Evolutionary conservation across 352 stramenopile genomes (phyloP), one percentile per base, ranked within the genome.

Genomic region (Phytophthora fragariaefolia): DNA sequence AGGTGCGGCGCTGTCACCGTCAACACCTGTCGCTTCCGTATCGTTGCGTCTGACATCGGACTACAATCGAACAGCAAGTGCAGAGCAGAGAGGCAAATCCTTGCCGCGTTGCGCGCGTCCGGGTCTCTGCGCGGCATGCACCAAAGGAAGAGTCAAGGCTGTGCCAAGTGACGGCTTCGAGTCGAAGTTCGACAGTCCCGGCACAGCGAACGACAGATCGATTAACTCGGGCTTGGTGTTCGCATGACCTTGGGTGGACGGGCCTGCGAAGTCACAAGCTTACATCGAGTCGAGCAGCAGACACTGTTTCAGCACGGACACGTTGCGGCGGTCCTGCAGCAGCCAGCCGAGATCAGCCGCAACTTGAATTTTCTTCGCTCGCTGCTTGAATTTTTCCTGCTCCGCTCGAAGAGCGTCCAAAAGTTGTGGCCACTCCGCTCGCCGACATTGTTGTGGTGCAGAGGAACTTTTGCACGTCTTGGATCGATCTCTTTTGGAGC

Each of bases 301-400:
- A 15, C 59, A 71, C 13, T 73, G 69, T 40, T 64, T 65, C 56
- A 77, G 40, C 38, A 78, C 59, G 46, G 55, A 51, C 24, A 30
- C 42, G 50, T 78, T 84, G 48, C 67, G 76, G 1, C 15, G 24
- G 47, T 84, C 73, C 6, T 55, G 43, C 43, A 66, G 20, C 26
- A 84, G 53, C 73, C 76, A 77, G 17, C 43, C 22, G 15, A 75
- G 22, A 18, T 70, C 30, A 38, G 9, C 34, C 5, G 15, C 15
- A 34, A 15, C 23, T 50, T 43, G 57, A 34, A 27, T 56, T 22
- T 53, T 56, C 9, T 59, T 65, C 24, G 30, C 27, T 36, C 42
- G 55, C 20, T 48, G 38, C 22, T 48, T 60, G 17, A 62, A 50
- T 38, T 58, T 23, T 49, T 59, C 18, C 45, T 57, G 45, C n/a